Percentiles rank a stretch among this genome's conserved stretches.
Conservation (phyloP, 2,329 filamentous ascomycete genomes). For the Cordyceps javanica region DNA sequence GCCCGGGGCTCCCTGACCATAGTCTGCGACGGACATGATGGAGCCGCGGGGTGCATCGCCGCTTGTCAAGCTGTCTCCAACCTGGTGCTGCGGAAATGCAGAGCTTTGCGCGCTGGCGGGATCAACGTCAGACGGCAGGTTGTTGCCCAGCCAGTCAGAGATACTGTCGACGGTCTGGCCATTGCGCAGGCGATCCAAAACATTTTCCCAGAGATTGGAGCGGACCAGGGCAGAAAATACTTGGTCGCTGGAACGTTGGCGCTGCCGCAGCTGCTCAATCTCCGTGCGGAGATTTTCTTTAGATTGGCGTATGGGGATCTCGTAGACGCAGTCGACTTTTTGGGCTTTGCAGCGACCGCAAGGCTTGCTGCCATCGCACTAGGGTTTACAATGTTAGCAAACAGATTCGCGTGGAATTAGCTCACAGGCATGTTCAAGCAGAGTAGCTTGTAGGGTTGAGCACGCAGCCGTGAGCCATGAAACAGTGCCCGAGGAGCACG, state of each 20-base stretch:
- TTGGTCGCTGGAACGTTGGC: slow-evolving; percentile 48
- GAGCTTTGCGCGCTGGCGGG: slow-evolving; percentile 26
- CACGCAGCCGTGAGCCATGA: neutral
- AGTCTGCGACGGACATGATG: slow-evolving; percentile 8
- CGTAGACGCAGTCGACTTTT: slow-evolving; percentile 53
- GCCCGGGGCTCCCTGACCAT: slow-evolving; percentile 22
- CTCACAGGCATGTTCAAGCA: neutral
- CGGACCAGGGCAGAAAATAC: slow-evolving; percentile 49
- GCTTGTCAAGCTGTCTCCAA: slow-evolving; percentile 14
- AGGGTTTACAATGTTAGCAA: neutral
- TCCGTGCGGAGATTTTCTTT: slow-evolving; percentile 56
- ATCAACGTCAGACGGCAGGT: slow-evolving; percentile 8
- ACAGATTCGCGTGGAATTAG: neutral
- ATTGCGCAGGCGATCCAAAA: slow-evolving; percentile 45
- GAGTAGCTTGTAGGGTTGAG: neutral
- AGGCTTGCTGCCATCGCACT: slow-evolving; percentile 55
- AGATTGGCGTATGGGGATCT: slow-evolving; percentile 56
- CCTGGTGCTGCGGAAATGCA: slow-evolving; percentile 19
- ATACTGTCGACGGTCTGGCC: slow-evolving; percentile 51
- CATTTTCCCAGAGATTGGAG: slow-evolving; percentile 47
- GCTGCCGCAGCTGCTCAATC: slow-evolving; percentile 50
- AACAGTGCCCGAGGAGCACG: slow-evolving; percentile 6
- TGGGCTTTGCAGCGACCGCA: slow-evolving; percentile 51
- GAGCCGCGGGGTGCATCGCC: slow-evolving; percentile 20
- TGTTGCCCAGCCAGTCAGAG: slow-evolving; percentile 44